Percentiles rank a stretch among this genome's conserved stretches.
These are phyloP conservation scores for Xylaria curta DNA, from an alignment of 495 filamentous ascomycete genomes.

Conservation along the genomic window DNA sequence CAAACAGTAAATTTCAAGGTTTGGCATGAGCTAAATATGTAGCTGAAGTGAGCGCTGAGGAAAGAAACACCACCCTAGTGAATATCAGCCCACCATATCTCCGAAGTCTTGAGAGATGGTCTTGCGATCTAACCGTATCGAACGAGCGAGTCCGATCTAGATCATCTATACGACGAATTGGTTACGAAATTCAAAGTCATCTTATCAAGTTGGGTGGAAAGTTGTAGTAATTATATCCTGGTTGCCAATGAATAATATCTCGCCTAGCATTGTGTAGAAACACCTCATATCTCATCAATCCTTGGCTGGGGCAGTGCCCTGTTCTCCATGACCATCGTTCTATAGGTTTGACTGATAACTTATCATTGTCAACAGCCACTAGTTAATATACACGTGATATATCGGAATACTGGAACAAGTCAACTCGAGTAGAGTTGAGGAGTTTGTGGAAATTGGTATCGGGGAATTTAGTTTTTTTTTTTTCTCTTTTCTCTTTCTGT, in stretches of 20 bases:
- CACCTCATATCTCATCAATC: neutral
- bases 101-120: neutral
- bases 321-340: neutral
- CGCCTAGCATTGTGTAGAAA: neutral
- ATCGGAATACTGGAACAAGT: neutral
- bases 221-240: conserved; percentile 7
- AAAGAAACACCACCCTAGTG: neutral
- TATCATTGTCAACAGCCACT: neutral
- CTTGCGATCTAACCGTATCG: neutral
- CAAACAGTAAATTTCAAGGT: neutral
- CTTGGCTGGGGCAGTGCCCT: neutral
- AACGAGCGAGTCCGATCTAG: neutral
- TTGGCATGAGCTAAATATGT: neutral
- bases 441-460: neutral
- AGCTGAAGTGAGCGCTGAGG: conserved; percentile 9
- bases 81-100: neutral
- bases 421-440: neutral
- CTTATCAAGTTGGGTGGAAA: neutral
- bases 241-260: neutral
- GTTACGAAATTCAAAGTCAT: neutral
- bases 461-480: conserved; percentile 1
- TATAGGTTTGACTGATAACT: neutral
- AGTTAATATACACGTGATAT: conserved; percentile 12
- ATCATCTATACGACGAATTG: neutral
- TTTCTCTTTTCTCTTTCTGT: neutral